Evolutionary conservation across 2,329 filamentous ascomycete genomes (phyloP), one percentile per base, ranked within the genome.

Genomic region (Epichloe scottii): DNA sequence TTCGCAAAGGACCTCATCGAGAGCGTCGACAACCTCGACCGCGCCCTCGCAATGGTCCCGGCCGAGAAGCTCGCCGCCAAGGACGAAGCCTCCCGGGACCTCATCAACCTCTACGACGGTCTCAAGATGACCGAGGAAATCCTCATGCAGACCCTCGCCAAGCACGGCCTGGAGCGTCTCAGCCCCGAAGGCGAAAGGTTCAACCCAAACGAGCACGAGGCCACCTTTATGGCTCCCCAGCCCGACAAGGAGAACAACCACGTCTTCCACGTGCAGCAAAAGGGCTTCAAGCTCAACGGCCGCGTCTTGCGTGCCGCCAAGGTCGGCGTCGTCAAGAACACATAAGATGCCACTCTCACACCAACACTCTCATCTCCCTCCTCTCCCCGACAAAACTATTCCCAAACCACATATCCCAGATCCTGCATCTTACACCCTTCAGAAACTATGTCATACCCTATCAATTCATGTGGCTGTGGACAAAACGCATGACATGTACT

Each of bases 1-100:
- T 97, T 98, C 71, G 89, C 91, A 64, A 86, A 89, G 69, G 93
- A 98, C 71, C 83, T 98, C 44, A 81, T 97, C 60, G 93, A 98
- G 68, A 89, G 82, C 64, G 84, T 98, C 63, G 93, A 98, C 73
- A 98, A 97, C 77, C 83, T 98, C 57, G 93, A 98, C 71, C 90
- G 90, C 58, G 93, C 93, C 42, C 80, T 98, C 42, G 69, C 74
- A 56, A 89, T 84, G 62, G 90, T 95, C 12, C 82, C 88, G 19
- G 66, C 78, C 54, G 84, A 89, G 40, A 88, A 87, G 71, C 76
- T 94, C 56, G 74, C 74, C 21, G 66, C 72, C 19, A 70, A 73
- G 60, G 66, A 69, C 26, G 76, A 77, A 59, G 70, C 78, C 49
- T 72, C 79, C 23, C 76, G 86, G 66, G 89, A 96, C 58, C 77